Evolutionary conservation across 345 rosid genomes (phyloP), one percentile per base, ranked within the genome.

Genomic region (Citrus glauca): DNA sequence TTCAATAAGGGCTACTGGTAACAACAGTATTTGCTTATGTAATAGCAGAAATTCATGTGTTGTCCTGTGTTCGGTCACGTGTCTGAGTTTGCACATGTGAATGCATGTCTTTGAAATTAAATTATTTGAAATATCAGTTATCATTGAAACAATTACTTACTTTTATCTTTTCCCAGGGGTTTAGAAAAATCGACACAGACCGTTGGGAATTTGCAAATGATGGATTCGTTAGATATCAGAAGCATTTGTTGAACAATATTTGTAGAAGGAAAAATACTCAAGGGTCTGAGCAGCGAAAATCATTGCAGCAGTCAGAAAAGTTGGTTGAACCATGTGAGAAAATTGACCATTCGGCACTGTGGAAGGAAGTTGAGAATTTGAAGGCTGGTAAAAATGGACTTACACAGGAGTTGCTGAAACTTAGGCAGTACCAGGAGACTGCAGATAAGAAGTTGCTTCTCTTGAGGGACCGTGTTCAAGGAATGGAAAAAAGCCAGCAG

Each of bases 401-500:
- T 38, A 85, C 80, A 70, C 97, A 88, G 82, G 98, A 96, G 79
- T 75, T 94, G 70, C 88, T 84, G 65, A 94, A 92, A 63, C 92
- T 92, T 25, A 89, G 89, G 80, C 90, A 93, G 77, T 80, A 77
- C 78, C 97, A 96, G 82, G 95, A 94, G 86, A 85, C 75, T 62
- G 85, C 97, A 0, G 93, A 91, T 22, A 88, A 86, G 28, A 96
- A 90, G 69, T 72, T 96, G 86, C 74, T 88, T 57, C 82, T 83
- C 45, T 79, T 92, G 82, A 82, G 92, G 84, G 97, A 94, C 42
- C 84, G 89, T 20, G 78, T 96, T 75, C 94, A 92, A 75, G 97
- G 97, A 70, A 92, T 94, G 94, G 99, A 96, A 87, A 90, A 89
- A 84, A 91, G 89, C 80, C 98, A 92, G 75, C 97, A 94, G 77